A percentile compares a stretch with the other conserved stretches of the same genome.
Evolutionary conservation across 768 basidiomycete genomes (phyloP).

Genomic region (Suillus ampliporus): DNA sequence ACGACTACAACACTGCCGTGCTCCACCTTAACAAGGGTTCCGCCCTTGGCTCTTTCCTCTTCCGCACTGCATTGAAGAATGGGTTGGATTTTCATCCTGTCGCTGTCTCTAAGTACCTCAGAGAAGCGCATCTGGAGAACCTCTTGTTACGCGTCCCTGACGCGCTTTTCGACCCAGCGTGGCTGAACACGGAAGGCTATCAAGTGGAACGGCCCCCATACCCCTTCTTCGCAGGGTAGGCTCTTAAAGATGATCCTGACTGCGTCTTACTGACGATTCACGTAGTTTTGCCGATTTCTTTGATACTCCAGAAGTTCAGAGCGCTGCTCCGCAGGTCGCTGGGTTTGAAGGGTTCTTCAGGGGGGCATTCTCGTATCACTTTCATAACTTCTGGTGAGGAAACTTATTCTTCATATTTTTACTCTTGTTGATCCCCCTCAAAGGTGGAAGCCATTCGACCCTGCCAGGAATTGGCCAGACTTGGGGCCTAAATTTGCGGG

Average conservation of each 20-base stretch:
- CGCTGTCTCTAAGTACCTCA: constrained; percentile 85
- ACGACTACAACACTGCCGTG: constrained; percentile 94
- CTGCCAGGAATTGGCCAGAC: constrained; percentile 88
- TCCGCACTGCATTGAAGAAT: constrained; percentile 91
- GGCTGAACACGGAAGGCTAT: constrained; percentile 90
- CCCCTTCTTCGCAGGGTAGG: constrained; percentile 86
- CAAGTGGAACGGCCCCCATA: constrained; percentile 92
- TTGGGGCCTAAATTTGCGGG: constrained; percentile 78
- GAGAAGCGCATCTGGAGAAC: constrained; percentile 80
- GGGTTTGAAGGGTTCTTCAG: constrained; percentile 93
- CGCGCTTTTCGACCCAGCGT: constrained; percentile 92
- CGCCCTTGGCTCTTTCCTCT: constrained; percentile 87
- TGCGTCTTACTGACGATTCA: constrained; percentile 1
- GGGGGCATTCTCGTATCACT: constrained; percentile 93
- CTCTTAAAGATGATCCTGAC: constrained; percentile 15
- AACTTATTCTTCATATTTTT: neutral
- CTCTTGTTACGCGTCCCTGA: constrained; percentile 85
- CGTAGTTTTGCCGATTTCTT: constrained; percentile 84
- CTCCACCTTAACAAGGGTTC: constrained; percentile 88
- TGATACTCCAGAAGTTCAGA: constrained; percentile 68
- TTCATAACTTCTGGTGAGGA: constrained; percentile 87
- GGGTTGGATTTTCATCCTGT: constrained; percentile 95
- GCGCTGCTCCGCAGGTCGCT: constrained; percentile 80
- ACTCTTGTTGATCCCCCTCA: neutral
- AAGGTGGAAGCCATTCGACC: constrained; percentile 96